Conservation (phyloP, 2,329 filamentous ascomycete species). For the Aspergillus sp. region DNA sequence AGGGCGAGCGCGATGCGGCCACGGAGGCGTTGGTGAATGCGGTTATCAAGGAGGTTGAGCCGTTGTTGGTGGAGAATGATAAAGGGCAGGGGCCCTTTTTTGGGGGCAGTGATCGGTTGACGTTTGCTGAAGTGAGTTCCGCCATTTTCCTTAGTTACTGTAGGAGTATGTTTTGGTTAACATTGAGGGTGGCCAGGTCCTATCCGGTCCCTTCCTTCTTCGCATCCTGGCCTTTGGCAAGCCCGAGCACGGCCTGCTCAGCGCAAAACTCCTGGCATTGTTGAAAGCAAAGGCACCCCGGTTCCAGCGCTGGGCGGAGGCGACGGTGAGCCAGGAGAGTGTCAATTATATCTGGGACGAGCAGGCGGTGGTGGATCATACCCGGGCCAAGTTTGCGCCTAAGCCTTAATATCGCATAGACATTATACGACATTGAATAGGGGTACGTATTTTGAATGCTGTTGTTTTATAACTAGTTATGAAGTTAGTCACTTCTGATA, state of each 20-base stretch:
- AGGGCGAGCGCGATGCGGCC: constrained; percentile 44
- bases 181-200: constrained; percentile 37
- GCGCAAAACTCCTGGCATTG: constrained; percentile 42
- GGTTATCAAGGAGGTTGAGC: constrained; percentile 64
- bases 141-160: background rate
- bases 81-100: constrained; percentile 49
- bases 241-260: constrained; percentile 41
- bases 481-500: too few species aligned
- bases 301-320: constrained; percentile 60
- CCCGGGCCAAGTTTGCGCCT: constrained; percentile 35
- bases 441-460: too few species aligned
- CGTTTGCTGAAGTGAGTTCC: constrained; percentile 56
- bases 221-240: constrained; percentile 50
- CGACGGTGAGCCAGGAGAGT: constrained; percentile 54
- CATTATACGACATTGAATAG: background rate
- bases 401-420: background rate
- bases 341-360: constrained; percentile 58
- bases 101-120: constrained; percentile 55
- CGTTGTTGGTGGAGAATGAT: constrained; percentile 45
- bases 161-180: too few species aligned
- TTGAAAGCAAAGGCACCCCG: constrained; percentile 50
- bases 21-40: constrained; percentile 46
- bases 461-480: too few species aligned
- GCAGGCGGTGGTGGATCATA: constrained; percentile 35
- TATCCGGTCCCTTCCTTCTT: constrained; percentile 59